phyloP scores from a whole-genome alignment of 768 basidiomycete genomes.

The Xerocomus brunneocitrinus region DNA sequence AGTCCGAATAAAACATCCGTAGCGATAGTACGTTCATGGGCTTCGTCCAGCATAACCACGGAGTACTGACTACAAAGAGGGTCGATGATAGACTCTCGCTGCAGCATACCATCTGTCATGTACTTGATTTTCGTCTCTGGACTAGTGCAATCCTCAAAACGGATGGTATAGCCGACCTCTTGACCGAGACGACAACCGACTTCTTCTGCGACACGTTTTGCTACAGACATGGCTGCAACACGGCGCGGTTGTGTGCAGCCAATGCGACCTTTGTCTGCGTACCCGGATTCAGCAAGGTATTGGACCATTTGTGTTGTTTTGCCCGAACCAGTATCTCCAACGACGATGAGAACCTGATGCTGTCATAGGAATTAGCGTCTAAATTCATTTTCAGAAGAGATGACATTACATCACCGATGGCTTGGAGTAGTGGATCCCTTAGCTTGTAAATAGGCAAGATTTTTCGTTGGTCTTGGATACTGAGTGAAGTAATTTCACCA shows the following conservation, averaged over 20 bases:
- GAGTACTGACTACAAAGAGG: conserved; percentile 91
- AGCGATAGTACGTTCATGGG: conserved; percentile 97
- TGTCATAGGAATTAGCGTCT: conserved; percentile 15
- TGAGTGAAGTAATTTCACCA: conserved; percentile 85
- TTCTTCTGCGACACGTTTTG: conserved; percentile 97
- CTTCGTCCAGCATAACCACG: conserved; percentile 97
- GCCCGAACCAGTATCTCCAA: conserved; percentile 97
- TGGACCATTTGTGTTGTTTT: conserved; percentile 99
- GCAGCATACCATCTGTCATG: conserved; percentile 99
- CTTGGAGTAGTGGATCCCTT: conserved; percentile 82
- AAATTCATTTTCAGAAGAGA: conserved; percentile 1
- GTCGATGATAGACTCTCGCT: conserved; percentile 94
- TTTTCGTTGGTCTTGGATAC: conserved; percentile 91
- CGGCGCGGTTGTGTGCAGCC: conserved; percentile 99
- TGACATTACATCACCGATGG: conserved; percentile 75
- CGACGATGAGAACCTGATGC: conserved; percentile 94
- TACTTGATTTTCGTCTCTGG: conserved; percentile 99
- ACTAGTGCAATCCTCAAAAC: conserved; percentile 98
- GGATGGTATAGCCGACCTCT: conserved; percentile 97
- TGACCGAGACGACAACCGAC: conserved; percentile 96
- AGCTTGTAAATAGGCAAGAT: conserved; percentile 94
- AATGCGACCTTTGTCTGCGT: conserved; percentile 83
- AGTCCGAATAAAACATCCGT: conserved; percentile 97
- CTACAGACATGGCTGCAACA: conserved; percentile 98
- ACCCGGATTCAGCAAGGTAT: conserved; percentile 93